A percentile compares a stretch with the other conserved stretches of the same genome.
These are phyloP conservation scores for Nigrospora sphaerica DNA, from an alignment of 2,329 filamentous ascomycete genomes.

Conservation along the genomic window DNA sequence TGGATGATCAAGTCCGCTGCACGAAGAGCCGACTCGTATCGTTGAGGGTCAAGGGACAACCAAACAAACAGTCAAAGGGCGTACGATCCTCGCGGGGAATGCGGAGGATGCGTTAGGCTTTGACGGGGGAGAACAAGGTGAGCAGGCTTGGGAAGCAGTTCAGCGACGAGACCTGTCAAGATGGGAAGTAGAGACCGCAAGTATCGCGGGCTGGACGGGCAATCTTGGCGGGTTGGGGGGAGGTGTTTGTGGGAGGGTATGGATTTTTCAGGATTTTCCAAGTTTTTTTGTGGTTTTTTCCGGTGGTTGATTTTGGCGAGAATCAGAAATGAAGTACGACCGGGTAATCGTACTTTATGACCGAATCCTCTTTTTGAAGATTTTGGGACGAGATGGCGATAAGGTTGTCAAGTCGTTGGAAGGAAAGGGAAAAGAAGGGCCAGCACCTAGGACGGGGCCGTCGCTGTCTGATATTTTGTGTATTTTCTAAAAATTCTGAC, in stretches of 20 bases:
- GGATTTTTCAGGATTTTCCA: constrained; percentile 47
- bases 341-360: constrained; percentile 40
- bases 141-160: too few species aligned
- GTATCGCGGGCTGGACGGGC: too few species aligned
- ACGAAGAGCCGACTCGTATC: too few species aligned
- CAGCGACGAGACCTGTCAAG: too few species aligned
- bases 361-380: constrained; percentile 38
- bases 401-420: constrained; percentile 41
- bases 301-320: constrained; percentile 43
- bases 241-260: neutral
- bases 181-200: too few species aligned
- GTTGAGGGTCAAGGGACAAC: too few species aligned
- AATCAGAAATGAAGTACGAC: constrained; percentile 52
- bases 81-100: too few species aligned
- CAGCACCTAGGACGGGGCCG: constrained; percentile 24
- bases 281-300: constrained; percentile 55
- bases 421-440: constrained; percentile 24
- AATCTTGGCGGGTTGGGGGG: too few species aligned
- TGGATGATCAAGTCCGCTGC: too few species aligned
- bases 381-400: constrained; percentile 35
- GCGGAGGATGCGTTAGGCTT: too few species aligned
- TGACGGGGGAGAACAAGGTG: too few species aligned
- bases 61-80: too few species aligned
- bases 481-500: constrained; percentile 10
- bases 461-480: constrained; percentile 1